These are phyloP conservation scores for Quercus rubra DNA, from an alignment of 306 rosid genomes.

Conservation along the genomic window DNA sequence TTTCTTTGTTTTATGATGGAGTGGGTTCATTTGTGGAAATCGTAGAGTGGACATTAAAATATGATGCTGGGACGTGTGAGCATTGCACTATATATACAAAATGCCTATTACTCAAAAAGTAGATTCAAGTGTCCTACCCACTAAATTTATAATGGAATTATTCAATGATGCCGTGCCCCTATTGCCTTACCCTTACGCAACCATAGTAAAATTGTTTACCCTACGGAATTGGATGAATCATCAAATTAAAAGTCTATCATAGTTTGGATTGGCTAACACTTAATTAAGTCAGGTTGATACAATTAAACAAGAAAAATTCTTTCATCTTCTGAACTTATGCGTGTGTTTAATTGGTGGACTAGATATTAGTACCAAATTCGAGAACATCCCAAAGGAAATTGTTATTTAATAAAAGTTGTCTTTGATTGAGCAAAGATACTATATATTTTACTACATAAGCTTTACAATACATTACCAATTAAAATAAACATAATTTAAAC, in stretches of 20 bases:
- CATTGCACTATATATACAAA: constrained; percentile 10
- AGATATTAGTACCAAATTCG: too few relatives aligned
- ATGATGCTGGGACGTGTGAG: constrained; percentile 29
- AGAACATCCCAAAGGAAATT: too few relatives aligned
- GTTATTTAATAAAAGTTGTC: too few relatives aligned
- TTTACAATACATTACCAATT: too few relatives aligned
- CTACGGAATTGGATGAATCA: background rate
- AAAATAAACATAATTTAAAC: too few relatives aligned
- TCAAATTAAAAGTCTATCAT: background rate
- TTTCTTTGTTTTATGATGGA: background rate
- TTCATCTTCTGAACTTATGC: too few relatives aligned
- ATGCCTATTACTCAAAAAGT: background rate
- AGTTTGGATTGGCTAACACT: background rate
- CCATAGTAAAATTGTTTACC: background rate
- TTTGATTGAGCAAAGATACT: too few relatives aligned
- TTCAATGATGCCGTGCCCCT: background rate
- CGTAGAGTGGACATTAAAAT: constrained; percentile 37
- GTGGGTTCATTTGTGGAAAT: constrained; percentile 39
- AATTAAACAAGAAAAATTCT: background rate
- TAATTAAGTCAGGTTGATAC: too few relatives aligned
- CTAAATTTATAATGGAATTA: background rate
- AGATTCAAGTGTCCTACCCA: constrained; percentile 13
- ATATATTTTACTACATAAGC: too few relatives aligned
- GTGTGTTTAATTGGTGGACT: too few relatives aligned
- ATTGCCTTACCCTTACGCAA: background rate